A percentile compares a stretch with the other conserved stretches of the same genome.
These are phyloP conservation scores for Chaetomium globosum DNA, from an alignment of 2,329 filamentous ascomycete species.

Conservation along the genomic window DNA sequence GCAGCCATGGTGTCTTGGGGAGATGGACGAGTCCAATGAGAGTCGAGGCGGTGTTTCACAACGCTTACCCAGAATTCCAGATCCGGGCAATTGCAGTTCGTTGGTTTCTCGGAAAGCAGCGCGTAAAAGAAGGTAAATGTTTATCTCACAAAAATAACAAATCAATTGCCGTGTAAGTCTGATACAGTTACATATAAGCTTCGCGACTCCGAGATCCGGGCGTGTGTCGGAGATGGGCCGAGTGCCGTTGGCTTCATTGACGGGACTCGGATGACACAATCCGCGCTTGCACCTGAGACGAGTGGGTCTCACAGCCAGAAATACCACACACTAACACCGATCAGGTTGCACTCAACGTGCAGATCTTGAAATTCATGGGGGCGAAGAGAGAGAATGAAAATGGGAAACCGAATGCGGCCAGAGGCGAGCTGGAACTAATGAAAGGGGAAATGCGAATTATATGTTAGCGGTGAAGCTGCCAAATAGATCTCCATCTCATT, in stretches of 20 bases:
- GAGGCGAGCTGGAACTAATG: too few relatives aligned
- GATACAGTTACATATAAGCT: background rate
- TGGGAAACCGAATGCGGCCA: background rate
- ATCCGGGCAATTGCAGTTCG: background rate
- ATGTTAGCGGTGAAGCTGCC: background rate
- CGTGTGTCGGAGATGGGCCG: constrained; percentile 9
- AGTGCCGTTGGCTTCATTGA: constrained; percentile 13
- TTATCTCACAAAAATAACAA: background rate
- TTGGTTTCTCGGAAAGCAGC: background rate
- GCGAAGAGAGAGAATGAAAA: background rate
- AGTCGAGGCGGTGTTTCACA: background rate
- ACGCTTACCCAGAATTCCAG: background rate
- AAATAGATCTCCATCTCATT: too few relatives aligned
- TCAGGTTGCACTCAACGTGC: background rate
- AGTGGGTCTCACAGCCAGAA: constrained; percentile 24
- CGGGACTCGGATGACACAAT: constrained; percentile 30
- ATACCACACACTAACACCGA: constrained; percentile 1
- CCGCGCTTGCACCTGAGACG: constrained; percentile 22
- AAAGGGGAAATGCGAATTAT: background rate
- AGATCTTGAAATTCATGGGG: background rate
- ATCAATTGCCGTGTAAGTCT: background rate
- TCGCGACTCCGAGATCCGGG: constrained; percentile 11
- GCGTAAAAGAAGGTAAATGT: background rate
- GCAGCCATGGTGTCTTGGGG: constrained; percentile 39
- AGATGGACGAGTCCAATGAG: constrained; percentile 1